These are phyloP conservation scores for Colletotrichum eleusines DNA, from an alignment of 2,329 filamentous ascomycete species.

Conservation along the genomic window DNA sequence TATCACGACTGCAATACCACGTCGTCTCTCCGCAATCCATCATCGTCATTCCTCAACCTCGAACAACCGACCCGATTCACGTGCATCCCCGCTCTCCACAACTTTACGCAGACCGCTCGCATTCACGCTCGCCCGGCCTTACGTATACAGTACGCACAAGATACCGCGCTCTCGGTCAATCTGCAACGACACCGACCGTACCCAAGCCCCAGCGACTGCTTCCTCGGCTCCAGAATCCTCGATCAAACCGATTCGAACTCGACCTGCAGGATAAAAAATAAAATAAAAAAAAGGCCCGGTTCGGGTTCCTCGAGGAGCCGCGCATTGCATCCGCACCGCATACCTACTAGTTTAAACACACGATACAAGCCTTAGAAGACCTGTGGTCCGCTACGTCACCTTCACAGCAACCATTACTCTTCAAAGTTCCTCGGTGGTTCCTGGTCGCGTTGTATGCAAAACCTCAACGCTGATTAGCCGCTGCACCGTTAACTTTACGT, in stretches of 20 bases:
- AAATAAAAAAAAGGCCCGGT: neutral
- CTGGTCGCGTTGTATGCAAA: slow-evolving; percentile 27
- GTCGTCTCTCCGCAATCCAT: neutral
- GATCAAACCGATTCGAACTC: neutral
- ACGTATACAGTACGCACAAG: neutral
- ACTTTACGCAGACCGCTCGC: slow-evolving; percentile 34
- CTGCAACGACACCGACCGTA: slow-evolving; percentile 26
- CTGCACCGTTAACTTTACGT: slow-evolving; percentile 36
- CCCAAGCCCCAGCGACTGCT: neutral
- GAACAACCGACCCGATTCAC: slow-evolving; percentile 36
- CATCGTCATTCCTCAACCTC: slow-evolving; percentile 28
- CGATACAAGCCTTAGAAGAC: slow-evolving; percentile 31
- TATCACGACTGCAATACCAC: neutral
- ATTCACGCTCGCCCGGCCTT: slow-evolving; percentile 5
- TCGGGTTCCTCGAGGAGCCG: slow-evolving; percentile 9
- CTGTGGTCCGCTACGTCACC: slow-evolving; percentile 29
- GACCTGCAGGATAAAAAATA: slow-evolving; percentile 1
- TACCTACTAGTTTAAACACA: slow-evolving; percentile 4
- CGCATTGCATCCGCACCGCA: slow-evolving; percentile 15
- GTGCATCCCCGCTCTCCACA: slow-evolving; percentile 33
- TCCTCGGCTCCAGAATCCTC: slow-evolving; percentile 20
- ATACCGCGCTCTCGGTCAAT: neutral
- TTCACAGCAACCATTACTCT: slow-evolving; percentile 30
- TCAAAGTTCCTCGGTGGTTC: slow-evolving; percentile 26
- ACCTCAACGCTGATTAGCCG: slow-evolving; percentile 38